phyloP scores from a whole-genome alignment of 768 basidiomycete species.

The Russula ochroleuca region DNA sequence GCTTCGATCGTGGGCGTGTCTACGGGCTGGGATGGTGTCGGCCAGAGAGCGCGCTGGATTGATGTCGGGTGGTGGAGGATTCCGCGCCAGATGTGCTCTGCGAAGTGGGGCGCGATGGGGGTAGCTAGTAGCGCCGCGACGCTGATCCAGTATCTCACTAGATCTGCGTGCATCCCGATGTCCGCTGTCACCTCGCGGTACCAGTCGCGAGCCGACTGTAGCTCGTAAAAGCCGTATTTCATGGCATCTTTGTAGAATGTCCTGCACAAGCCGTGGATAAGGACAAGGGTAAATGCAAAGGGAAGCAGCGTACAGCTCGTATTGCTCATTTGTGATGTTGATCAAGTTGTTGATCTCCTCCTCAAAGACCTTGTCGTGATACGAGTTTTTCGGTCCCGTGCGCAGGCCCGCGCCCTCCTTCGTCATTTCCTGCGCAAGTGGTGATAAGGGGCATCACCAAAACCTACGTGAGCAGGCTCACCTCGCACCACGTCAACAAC shows the following conservation, averaged over 20 bases:
- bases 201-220: conserved; percentile 89
- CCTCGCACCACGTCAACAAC: conserved; percentile 87
- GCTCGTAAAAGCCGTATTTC: conserved; percentile 93
- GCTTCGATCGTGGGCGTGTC: conserved; percentile 68
- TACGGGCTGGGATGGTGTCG: conserved; percentile 54
- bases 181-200: conserved; percentile 91
- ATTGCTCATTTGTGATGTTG: conserved; percentile 74
- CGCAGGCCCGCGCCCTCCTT: conserved; percentile 68
- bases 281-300: not conserved
- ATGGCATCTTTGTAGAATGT: conserved; percentile 94
- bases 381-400: conserved; percentile 59
- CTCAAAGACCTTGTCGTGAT: conserved; percentile 88
- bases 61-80: conserved; percentile 71
- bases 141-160: conserved; percentile 83
- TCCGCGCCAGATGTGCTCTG: conserved; percentile 83
- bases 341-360: conserved; percentile 86
- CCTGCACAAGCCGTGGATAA: conserved; percentile 38
- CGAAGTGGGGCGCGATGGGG: conserved; percentile 90
- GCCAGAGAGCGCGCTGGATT: conserved; percentile 83
- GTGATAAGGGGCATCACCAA: not conserved
- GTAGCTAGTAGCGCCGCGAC: conserved; percentile 72
- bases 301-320: conserved; percentile 60
- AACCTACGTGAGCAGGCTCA: conserved; percentile 34
- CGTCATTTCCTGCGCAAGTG: conserved; percentile 75
- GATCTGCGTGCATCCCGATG: conserved; percentile 85